These are phyloP conservation scores for Wickerhamiella sergipiensis DNA, from an alignment of 805 yeast species.

Conservation along the genomic window DNA sequence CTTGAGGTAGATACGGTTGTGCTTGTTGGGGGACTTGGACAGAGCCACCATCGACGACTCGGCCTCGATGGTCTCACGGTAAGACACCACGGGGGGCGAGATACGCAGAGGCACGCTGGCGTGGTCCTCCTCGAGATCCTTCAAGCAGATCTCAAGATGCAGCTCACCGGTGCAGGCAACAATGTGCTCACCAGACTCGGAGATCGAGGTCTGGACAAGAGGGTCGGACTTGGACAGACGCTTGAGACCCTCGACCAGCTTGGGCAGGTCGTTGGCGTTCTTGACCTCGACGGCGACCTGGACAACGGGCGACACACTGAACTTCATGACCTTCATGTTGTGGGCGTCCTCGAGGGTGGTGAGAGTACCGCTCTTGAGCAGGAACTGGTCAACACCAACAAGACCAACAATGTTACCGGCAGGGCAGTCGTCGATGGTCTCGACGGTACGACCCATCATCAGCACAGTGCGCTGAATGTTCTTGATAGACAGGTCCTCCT, in stretches of 20 bases:
- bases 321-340: slow-evolving; percentile 99
- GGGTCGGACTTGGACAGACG: slow-evolving; percentile 99
- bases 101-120: slow-evolving; percentile 98
- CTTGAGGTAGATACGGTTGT: slow-evolving; percentile 97
- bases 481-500: slow-evolving; percentile 94
- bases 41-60: slow-evolving; percentile 93
- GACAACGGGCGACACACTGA: slow-evolving; percentile 99
- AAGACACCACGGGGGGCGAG: slow-evolving; percentile 95
- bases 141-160: slow-evolving; percentile 95
- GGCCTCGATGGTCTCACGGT: slow-evolving; percentile 94
- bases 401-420: slow-evolving; percentile 99
- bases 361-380: slow-evolving; percentile 97
- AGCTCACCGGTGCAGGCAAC: slow-evolving; percentile 99
- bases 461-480: slow-evolving; percentile 97
- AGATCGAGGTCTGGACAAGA: slow-evolving; percentile 80
- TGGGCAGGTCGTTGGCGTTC: slow-evolving; percentile 98
- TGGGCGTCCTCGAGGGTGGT: slow-evolving; percentile 94
- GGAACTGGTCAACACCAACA: slow-evolving; percentile 99
- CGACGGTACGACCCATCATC: slow-evolving; percentile 99
- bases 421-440: slow-evolving; percentile 98
- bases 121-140: slow-evolving; percentile 95
- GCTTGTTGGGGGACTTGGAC: slow-evolving; percentile 99
- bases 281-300: slow-evolving; percentile 99
- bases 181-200: slow-evolving; percentile 97
- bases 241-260: slow-evolving; percentile 99